Evolutionary conservation across 2,329 filamentous ascomycete genomes (phyloP), one percentile per base, ranked within the genome.

Genomic region (Metarhizium brunneum): DNA sequence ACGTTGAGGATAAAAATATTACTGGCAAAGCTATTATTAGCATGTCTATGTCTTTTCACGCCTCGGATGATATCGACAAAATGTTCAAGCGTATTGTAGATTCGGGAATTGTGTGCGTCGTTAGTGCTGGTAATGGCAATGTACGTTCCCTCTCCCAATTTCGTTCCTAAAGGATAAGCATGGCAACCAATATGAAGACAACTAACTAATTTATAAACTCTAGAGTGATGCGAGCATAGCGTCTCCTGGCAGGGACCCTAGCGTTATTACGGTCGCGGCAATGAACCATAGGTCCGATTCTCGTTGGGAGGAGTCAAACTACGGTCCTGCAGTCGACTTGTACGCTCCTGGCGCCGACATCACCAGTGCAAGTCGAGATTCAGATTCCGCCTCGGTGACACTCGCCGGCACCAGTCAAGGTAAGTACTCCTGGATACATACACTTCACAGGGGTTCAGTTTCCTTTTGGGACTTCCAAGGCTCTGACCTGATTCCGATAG

Each of bases 51-150:
- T 80, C 80, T 56, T 80, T 80, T 32, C 66, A 69, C 56, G 64
- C 61, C 47, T 82, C 78, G 7, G 57, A 62, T 2, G 76, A 79
- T 29, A 66, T 83, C 66, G 84, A 85, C 72, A 66, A 70, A n/a
- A 80, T 80, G 62, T 77, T 83, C 57, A 66, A 78, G 61, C 70
- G 69, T 43, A 65, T 83, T 48, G 70, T 72, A 59, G 67, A 70
- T 3, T 75, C 75, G 10, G 81, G 81, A 48, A 68, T 84, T 58
- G 77, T 83, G 53, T 75, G 79, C 52, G 74, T 83, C 56, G 81
- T 83, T n/a, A 80, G 82, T 1, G 82, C 82, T 38, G 82, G 82
- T 48, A 85, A 85, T 69, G 77, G 81, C 59, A 72, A 76, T 64
- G 71, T 72, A 59, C 57, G 69, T 66, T 4, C 14, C 14, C 3